Evolutionary conservation across 495 filamentous ascomycete species (phyloP), one percentile per base, ranked within the genome.

Genomic region (Lasiosphaeriaceae sp.): DNA sequence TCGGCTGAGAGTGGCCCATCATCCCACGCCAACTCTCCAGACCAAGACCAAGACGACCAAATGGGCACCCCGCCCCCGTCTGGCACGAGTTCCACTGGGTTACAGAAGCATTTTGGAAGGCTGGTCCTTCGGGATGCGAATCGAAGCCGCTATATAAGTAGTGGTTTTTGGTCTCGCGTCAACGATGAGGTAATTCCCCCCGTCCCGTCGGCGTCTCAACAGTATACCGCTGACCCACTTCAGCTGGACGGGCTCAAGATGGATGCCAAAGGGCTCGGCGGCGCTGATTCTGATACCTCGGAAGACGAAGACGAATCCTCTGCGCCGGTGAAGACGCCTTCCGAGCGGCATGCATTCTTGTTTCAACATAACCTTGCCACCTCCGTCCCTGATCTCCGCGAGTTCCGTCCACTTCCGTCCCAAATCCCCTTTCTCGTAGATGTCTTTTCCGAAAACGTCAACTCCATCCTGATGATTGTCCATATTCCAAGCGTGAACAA

Each of bases 301-400:
- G 74, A 73, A 11, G 75, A 77, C 21, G 78, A 77, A 19, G 26
- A 64, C 62, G 34, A 65, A 62, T 54, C 61, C 68, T 2, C 62
- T 63, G 5, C 39, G 9, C 9, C 14, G 12, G 21, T 72, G 71
- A 0, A 76, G 70, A 1, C 63, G 64, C 24, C 77, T 43, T 67
- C 64, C n/a, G 77, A 79, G 41, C 76, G 79, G n/a, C 74, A 81
- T 62, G 77, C 74, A 14, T 82, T 84, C 63, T 61, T 84, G 2
- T 82, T 84, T 61, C 57, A 71, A 39, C 76, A 82, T 35, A 77
- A 77, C 50, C 54, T 78, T 19, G 67, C 52, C 16, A 31, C 62
- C 20, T 55, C 59, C 9, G 53, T 59, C 21, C 68, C 72, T 5
- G 62, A 77, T 29, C 55, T 78, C 11, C 58, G 68, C 19, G 71